Percentiles rank a stretch among this genome's conserved stretches.
Evolutionary conservation across 805 yeast genomes (phyloP).

Genomic region (Metschnikowia henanensis): DNA sequence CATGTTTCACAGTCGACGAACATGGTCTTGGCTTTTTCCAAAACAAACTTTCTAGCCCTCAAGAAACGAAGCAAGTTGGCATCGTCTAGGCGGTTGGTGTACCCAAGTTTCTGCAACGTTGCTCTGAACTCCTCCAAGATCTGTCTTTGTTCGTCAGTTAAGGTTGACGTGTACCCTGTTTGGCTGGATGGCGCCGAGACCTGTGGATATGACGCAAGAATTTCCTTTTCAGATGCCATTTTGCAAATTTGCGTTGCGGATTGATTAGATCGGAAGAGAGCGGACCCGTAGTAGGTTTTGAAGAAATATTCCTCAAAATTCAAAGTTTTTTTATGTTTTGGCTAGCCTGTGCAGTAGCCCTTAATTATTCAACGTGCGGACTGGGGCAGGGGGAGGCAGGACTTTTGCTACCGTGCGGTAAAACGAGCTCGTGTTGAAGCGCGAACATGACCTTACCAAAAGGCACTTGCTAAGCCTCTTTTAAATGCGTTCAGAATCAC

Average conservation of each 20-base stretch:
- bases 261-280: conserved; percentile 1
- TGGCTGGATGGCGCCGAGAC: conserved; percentile 56
- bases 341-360: conserved; percentile 10
- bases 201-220: conserved; percentile 69
- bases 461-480: no score
- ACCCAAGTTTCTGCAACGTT: conserved; percentile 62
- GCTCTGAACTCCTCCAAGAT: conserved; percentile 59
- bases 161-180: conserved; percentile 80
- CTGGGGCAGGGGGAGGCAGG: no score
- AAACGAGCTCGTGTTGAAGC: no score
- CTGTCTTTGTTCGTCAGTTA: conserved; percentile 66
- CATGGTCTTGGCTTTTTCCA: conserved; percentile 78
- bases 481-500: no score
- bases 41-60: conserved; percentile 93
- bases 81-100: conserved; percentile 79
- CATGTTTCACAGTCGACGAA: conserved; percentile 84
- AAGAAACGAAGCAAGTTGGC: conserved; percentile 82
- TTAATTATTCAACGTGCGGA: not conserved
- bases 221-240: conserved; percentile 35
- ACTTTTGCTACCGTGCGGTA: no score
- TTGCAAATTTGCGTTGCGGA: conserved; percentile 2
- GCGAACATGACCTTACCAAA: no score
- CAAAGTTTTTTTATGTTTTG: conserved; percentile 11
- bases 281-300: conserved; percentile 1
- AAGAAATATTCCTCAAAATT: conserved; percentile 5